phyloP scores from a whole-genome alignment of 306 rosid genomes.

The Cicer chorassanicum region DNA sequence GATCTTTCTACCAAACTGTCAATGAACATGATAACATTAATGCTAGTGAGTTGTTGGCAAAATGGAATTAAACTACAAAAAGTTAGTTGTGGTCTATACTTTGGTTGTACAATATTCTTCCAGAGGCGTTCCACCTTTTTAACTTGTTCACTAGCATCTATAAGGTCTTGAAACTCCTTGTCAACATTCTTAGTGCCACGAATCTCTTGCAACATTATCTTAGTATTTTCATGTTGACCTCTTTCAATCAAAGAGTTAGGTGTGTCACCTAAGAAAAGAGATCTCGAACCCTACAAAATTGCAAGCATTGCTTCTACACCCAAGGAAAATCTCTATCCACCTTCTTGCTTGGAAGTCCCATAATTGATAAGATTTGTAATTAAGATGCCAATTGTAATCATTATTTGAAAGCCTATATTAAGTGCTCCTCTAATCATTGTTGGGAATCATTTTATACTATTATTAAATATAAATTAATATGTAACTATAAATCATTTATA shows the following conservation, averaged over 20 bases:
- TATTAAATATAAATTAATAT: too few relatives aligned
- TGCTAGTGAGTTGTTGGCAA: constrained; percentile 32
- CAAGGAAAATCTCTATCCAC: constrained; percentile 33
- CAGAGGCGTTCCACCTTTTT: neutral
- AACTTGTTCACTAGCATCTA: constrained; percentile 23
- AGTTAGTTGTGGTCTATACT: constrained; percentile 27
- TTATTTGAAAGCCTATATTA: constrained; percentile 29
- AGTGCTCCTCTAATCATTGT: constrained; percentile 27
- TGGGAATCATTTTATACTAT: neutral
- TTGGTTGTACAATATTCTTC: too few relatives aligned
- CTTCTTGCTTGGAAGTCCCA: neutral
- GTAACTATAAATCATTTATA: too few relatives aligned
- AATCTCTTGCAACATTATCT: constrained; percentile 1
- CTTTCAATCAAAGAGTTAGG: constrained; percentile 34
- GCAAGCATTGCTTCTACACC: constrained; percentile 1
- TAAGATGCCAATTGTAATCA: constrained; percentile 33
- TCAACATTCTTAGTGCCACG: neutral
- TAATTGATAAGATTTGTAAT: constrained; percentile 15
- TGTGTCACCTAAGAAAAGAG: constrained; percentile 9
- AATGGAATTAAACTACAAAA: neutral
- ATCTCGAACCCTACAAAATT: neutral
- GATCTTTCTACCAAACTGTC: too few relatives aligned
- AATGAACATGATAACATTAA: constrained; percentile 38
- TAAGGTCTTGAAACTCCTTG: constrained; percentile 15
- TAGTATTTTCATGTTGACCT: neutral